These are phyloP conservation scores for Cymbomonas tetramitiformis DNA, from an alignment of 139 green algal genomes.

Conservation along the genomic window DNA sequence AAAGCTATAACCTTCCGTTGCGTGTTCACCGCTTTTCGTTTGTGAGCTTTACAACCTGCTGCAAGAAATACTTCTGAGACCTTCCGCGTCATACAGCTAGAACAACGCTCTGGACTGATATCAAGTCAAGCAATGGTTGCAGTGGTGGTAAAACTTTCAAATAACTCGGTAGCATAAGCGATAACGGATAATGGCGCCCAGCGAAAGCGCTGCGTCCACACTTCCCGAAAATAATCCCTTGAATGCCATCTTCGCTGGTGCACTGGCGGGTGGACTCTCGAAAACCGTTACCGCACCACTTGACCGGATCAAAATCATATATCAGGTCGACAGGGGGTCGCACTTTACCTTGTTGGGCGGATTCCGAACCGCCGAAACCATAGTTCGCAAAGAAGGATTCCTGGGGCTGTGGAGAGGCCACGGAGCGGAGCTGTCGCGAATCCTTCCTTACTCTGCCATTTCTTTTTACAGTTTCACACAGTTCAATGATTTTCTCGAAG, in stretches of 20 bases:
- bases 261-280: background rate
- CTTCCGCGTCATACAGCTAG: no score
- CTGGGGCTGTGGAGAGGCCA: constrained; percentile 4
- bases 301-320: constrained; percentile 12
- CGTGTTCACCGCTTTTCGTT: no score
- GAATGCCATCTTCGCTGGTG: constrained; percentile 3
- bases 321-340: constrained; percentile 10
- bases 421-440: background rate
- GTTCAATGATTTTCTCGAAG: constrained; percentile 6
- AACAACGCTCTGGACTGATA: no score
- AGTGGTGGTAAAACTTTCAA: no score
- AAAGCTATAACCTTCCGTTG: no score
- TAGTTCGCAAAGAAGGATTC: background rate
- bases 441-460: constrained; percentile 10
- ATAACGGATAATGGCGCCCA: no score
- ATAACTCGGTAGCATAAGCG: no score
- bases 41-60: no score
- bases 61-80: no score
- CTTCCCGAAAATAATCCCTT: no score
- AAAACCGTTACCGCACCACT: constrained; percentile 2
- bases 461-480: constrained; percentile 2
- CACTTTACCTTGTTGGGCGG: background rate
- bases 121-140: no score
- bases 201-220: no score
- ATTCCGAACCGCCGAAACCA: background rate